A percentile compares a stretch with the other conserved stretches of the same genome.
Evolutionary conservation across 345 rosid genomes (phyloP).

Genomic region (Eucalyptus albens): DNA sequence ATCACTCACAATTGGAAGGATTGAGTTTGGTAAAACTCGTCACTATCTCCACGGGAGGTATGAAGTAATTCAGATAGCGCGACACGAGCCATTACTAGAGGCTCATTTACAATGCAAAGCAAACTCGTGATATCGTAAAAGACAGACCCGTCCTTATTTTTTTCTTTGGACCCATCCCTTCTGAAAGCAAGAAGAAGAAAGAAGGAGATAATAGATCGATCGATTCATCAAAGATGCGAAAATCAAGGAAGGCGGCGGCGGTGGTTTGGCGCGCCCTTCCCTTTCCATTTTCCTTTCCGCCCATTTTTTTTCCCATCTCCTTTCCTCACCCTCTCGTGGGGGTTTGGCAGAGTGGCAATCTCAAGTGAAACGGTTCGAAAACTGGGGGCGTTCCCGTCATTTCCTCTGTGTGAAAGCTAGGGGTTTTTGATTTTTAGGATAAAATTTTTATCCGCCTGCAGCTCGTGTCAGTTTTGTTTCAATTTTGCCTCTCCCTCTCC

Average conservation of each 20-base stretch:
- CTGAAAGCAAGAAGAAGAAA: background rate
- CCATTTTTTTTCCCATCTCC: background rate
- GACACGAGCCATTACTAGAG: fast-evolving
- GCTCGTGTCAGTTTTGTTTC: too few relatives aligned
- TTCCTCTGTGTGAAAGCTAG: too few relatives aligned
- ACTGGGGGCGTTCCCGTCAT: background rate
- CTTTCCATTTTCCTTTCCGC: background rate
- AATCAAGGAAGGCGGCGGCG: background rate
- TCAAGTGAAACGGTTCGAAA: background rate
- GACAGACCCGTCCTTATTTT: fast-evolving
- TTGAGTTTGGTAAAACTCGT: fast-evolving
- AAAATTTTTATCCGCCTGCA: too few relatives aligned
- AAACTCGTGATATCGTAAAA: fast-evolving
- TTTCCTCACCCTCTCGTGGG: background rate
- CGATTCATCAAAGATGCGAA: background rate
- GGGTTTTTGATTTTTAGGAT: too few relatives aligned
- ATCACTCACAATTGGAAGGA: fast-evolving
- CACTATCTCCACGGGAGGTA: fast-evolving
- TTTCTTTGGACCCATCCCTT: background rate
- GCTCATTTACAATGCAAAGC: background rate
- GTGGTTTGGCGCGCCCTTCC: background rate
- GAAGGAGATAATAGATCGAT: background rate
- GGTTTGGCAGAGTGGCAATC: constrained; percentile 4
- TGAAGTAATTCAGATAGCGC: fast-evolving
- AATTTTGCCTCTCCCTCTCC: too few relatives aligned